These are phyloP conservation scores for Backusella macrospora DNA, from an alignment of 192 early-diverging fungal species.

Conservation along the genomic window DNA sequence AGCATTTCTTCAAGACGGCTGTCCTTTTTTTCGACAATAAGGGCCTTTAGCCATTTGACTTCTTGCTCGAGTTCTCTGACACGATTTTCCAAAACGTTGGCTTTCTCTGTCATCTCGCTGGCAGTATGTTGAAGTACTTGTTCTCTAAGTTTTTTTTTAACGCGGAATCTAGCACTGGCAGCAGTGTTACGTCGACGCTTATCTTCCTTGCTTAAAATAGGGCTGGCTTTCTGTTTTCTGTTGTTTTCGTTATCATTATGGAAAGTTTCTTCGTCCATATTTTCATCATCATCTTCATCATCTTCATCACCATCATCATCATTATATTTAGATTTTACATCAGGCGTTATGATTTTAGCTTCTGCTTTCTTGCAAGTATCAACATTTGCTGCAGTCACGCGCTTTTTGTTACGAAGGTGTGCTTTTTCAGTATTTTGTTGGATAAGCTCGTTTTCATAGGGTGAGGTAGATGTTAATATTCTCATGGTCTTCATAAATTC, in stretches of 20 bases:
- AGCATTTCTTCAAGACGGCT: conserved; percentile 12
- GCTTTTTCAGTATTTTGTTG: not conserved
- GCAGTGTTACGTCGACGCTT: conserved; percentile 93
- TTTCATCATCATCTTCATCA: not conserved
- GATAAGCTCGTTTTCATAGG: not conserved
- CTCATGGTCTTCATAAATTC: conserved; percentile 23
- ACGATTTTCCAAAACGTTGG: conserved; percentile 72
- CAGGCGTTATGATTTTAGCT: not conserved
- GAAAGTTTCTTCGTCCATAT: not conserved
- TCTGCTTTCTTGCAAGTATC: not conserved
- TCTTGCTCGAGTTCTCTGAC: conserved; percentile 88
- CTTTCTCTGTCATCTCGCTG: conserved; percentile 78
- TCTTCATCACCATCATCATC: not conserved
- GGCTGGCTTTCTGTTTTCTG: not conserved
- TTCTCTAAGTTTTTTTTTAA: conserved; percentile 92
- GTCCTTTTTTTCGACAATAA: conserved; percentile 45
- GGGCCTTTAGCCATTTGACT: conserved; percentile 75
- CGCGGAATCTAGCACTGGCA: conserved; percentile 90
- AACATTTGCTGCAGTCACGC: not conserved
- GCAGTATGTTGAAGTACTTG: conserved; percentile 81
- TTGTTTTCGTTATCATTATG: not conserved
- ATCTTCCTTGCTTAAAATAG: conserved; percentile 65
- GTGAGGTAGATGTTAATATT: not conserved
- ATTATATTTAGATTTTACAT: not conserved
- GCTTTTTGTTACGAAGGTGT: not conserved